Conservation (phyloP, 306 rosid species). For the Alnus glutinosa region DNA sequence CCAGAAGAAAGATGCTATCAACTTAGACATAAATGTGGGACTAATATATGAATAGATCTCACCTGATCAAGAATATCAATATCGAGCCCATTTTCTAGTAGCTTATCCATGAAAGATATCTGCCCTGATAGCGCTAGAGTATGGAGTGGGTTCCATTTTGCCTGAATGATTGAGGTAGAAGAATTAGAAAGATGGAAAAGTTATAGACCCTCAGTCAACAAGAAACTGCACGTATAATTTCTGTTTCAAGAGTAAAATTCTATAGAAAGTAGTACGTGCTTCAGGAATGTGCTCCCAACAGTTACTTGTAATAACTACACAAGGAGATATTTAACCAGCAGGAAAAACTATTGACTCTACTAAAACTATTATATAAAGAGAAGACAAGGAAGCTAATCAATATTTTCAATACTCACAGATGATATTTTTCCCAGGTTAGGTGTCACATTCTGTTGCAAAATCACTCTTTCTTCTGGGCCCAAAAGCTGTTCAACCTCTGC, state of each 20-base stretch:
- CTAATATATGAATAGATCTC: constrained; percentile 22
- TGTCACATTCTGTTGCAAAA: constrained; percentile 61
- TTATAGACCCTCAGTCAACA: background rate
- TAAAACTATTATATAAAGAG: background rate
- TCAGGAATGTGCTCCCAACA: background rate
- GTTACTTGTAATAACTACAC: background rate
- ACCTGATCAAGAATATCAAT: constrained; percentile 64
- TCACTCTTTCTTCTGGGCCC: constrained; percentile 75
- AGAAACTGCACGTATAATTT: background rate
- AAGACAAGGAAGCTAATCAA: background rate
- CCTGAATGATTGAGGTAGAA: constrained; percentile 42
- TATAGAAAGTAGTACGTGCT: background rate
- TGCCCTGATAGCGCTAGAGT: constrained; percentile 75
- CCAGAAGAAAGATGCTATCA: constrained; percentile 13
- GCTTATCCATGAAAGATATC: constrained; percentile 63
- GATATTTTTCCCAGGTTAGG: constrained; percentile 66
- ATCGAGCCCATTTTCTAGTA: constrained; percentile 65
- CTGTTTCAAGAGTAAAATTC: constrained; percentile 4
- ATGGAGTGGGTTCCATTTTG: constrained; percentile 79
- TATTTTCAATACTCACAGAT: constrained; percentile 52
- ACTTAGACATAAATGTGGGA: constrained; percentile 9
- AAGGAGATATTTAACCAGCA: constrained; percentile 11
- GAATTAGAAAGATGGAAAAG: constrained; percentile 7
- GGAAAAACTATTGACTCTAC: background rate
- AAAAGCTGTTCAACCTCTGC: constrained; percentile 90